Conservation (phyloP, 257 asterid species). For the Solanum tacnaense region DNA sequence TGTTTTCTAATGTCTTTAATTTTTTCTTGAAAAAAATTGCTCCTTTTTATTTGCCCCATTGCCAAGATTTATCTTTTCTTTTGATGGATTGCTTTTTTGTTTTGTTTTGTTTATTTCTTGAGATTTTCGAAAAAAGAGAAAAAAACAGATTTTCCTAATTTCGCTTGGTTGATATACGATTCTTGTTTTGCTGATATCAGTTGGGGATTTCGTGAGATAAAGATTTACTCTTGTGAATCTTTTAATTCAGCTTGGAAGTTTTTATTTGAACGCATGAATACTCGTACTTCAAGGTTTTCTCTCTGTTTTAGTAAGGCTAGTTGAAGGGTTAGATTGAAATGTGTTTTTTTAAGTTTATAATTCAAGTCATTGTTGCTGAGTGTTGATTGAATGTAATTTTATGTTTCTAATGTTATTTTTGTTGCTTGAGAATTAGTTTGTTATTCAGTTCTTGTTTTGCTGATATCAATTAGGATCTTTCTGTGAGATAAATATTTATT, state of each 20-base stretch:
- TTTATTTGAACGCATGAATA: not conserved
- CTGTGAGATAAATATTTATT: not conserved
- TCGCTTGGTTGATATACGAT: not conserved
- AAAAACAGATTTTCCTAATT: not conserved
- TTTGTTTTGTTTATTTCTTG: not conserved
- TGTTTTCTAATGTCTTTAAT: not conserved
- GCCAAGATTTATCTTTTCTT: not conserved
- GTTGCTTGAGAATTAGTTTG: not conserved
- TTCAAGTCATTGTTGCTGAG: not conserved
- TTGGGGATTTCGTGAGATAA: not conserved
- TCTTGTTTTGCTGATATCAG: not conserved
- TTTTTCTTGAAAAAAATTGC: not conserved
- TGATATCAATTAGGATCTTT: not conserved
- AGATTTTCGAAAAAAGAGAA: not conserved
- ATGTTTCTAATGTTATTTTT: not conserved
- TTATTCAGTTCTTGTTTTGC: not conserved
- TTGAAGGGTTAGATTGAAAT: not conserved
- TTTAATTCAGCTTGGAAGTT: not conserved
- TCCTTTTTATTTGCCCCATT: not conserved
- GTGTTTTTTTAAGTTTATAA: not conserved
- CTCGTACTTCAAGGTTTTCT: not conserved
- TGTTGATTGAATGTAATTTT: not conserved
- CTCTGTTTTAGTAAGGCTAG: not conserved
- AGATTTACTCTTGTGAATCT: not conserved
- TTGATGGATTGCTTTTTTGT: not conserved